A percentile compares a stretch with the other conserved stretches of the same genome.
Conservation (phyloP, 2,329 filamentous ascomycete species). For the Amesomyces nigricolor region DNA sequence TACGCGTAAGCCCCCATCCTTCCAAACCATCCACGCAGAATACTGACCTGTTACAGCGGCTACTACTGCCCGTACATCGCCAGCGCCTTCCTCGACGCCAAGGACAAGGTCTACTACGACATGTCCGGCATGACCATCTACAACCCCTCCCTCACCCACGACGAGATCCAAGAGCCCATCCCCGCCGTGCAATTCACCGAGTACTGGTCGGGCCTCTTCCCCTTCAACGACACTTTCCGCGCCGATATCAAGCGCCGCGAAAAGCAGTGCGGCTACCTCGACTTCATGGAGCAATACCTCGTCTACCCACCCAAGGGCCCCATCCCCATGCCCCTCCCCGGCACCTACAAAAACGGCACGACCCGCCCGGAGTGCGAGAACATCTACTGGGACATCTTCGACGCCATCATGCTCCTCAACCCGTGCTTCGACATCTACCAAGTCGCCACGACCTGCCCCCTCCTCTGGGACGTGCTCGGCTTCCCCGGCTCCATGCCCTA, state of each 20-base stretch:
- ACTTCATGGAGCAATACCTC: conserved; percentile 55
- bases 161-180: conserved; percentile 39
- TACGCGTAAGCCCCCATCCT: conserved; percentile 45
- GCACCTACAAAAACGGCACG: conserved; percentile 34
- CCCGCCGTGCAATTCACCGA: conserved; percentile 56
- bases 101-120: conserved; percentile 63
- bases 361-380: conserved; percentile 46
- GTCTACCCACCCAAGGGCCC: conserved; percentile 62
- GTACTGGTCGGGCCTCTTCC: conserved; percentile 54
- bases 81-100: conserved; percentile 62
- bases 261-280: conserved; percentile 56
- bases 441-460: conserved; percentile 65
- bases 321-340: conserved; percentile 47
- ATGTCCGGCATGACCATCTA: conserved; percentile 66
- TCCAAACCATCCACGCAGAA: not conserved
- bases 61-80: conserved; percentile 66
- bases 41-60: conserved; percentile 35
- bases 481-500: conserved; percentile 63
- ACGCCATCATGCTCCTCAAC: conserved; percentile 54
- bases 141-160: conserved; percentile 58
- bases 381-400: conserved; percentile 50
- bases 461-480: conserved; percentile 62
- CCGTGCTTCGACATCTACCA: conserved; percentile 78
- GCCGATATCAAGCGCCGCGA: conserved; percentile 46
- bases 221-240: conserved; percentile 56